Percentiles rank a stretch among this genome's conserved stretches.
Conservation (phyloP, 148 eudicot genomes). For the Heliosperma pusillum region DNA sequence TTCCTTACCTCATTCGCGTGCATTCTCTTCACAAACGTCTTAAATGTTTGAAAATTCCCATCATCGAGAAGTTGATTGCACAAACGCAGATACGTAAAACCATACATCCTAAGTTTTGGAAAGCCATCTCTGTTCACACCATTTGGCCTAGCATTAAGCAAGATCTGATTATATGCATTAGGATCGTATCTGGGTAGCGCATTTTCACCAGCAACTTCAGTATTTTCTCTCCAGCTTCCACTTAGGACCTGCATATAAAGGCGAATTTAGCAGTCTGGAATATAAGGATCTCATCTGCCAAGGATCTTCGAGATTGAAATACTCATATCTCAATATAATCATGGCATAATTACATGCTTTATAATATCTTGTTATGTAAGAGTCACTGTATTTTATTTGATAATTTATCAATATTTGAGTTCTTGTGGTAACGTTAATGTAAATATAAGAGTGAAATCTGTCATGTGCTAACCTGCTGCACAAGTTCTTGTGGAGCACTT, state of each 20-base stretch:
- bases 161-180: conserved; percentile 67
- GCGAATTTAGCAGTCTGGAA: neutral
- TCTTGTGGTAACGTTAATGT: no score
- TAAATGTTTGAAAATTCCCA: conserved; percentile 54
- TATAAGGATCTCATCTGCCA: neutral
- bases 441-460: no score
- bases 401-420: no score
- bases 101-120: conserved; percentile 58
- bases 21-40: conserved; percentile 70
- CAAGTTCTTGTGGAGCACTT: conserved; percentile 70
- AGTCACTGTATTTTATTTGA: no score
- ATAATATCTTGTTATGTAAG: no score
- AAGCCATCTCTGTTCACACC: conserved; percentile 61
- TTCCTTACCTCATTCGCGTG: conserved; percentile 71
- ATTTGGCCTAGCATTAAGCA: conserved; percentile 70
- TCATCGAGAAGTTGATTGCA: conserved; percentile 49
- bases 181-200: conserved; percentile 87
- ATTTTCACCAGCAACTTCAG: conserved; percentile 79
- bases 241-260: conserved; percentile 57
- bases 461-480: conserved; percentile 53
- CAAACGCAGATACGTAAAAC: conserved; percentile 71
- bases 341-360: no score
- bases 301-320: no score
- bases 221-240: conserved; percentile 65
- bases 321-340: no score